phyloP scores from a whole-genome alignment of 768 basidiomycete genomes.

The Cyclocybe cylindracea region DNA sequence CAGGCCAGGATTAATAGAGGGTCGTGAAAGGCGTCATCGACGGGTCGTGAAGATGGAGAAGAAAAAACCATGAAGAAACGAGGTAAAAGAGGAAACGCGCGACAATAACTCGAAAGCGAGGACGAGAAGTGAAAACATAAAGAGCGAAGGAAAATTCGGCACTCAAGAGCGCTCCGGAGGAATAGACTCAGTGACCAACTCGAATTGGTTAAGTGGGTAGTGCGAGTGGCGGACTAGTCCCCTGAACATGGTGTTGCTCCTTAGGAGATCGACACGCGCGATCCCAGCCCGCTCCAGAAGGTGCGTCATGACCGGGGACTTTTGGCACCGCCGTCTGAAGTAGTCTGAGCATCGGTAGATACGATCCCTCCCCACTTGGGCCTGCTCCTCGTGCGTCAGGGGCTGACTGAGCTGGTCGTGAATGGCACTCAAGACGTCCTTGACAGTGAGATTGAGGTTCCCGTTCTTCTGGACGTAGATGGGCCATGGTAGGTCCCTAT shows the following conservation, averaged over 20 bases:
- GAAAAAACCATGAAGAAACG: slow-evolving; percentile 16
- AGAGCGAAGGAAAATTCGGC: slow-evolving; percentile 1
- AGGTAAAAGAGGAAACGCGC: slow-evolving; percentile 17
- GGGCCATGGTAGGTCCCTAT: slow-evolving; percentile 37
- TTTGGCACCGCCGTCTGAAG: slow-evolving; percentile 48
- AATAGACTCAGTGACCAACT: slow-evolving; percentile 14
- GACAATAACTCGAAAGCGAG: slow-evolving; percentile 1
- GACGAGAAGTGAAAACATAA: slow-evolving; percentile 3
- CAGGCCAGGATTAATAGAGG: neutral
- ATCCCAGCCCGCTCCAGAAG: slow-evolving; percentile 48
- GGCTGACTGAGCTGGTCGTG: slow-evolving; percentile 46
- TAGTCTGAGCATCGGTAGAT: slow-evolving; percentile 38
- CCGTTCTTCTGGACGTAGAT: slow-evolving; percentile 45
- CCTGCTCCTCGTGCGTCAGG: slow-evolving; percentile 45
- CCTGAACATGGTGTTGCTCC: slow-evolving; percentile 53
- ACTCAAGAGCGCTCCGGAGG: slow-evolving; percentile 1
- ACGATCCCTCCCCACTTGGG: slow-evolving; percentile 24
- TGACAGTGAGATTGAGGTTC: slow-evolving; percentile 43
- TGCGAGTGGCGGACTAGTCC: slow-evolving; percentile 39
- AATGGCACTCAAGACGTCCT: slow-evolving; percentile 62
- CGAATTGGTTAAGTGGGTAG: slow-evolving; percentile 14
- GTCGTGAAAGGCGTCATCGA: slow-evolving; percentile 1
- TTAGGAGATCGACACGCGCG: slow-evolving; percentile 56
- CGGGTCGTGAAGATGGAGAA: slow-evolving; percentile 5
- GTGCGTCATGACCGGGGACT: slow-evolving; percentile 40